Conservation (phyloP, 75 land plant genomes). For the Isoetes taiwanensis region DNA sequence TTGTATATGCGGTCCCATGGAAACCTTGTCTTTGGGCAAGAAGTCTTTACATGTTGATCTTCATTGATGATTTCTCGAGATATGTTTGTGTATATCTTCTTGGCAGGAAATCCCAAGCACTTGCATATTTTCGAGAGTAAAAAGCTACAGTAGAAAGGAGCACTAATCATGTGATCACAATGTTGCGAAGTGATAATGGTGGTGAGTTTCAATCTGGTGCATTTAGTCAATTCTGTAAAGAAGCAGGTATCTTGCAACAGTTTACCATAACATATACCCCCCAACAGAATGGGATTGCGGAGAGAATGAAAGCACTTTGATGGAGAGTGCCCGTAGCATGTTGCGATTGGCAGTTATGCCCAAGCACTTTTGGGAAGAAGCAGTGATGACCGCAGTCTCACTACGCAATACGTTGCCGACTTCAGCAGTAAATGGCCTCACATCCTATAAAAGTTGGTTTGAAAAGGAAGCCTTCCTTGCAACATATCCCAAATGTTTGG, state of each 20-base stretch:
- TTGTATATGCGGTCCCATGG: no score
- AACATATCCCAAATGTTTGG: not conserved
- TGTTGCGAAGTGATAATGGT: slow-evolving; percentile 17
- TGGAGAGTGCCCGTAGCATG: no score
- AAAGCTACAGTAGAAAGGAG: slow-evolving; percentile 17
- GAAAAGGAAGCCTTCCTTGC: not conserved
- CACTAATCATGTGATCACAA: slow-evolving; percentile 2
- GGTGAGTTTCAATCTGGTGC: no score
- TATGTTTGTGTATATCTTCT: no score
- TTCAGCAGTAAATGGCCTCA: not conserved
- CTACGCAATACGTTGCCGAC: not conserved
- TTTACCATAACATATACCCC: no score
- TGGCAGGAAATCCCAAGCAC: no score
- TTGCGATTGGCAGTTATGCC: not conserved
- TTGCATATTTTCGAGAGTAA: no score
- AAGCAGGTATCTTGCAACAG: slow-evolving; percentile 12
- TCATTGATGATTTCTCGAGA: slow-evolving; percentile 16
- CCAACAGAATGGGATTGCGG: not conserved
- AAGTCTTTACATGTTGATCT: no score
- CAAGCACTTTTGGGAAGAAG: not conserved
- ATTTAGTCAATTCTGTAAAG: no score
- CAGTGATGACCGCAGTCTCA: not conserved
- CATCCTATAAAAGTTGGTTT: not conserved
- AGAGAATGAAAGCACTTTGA: not conserved
- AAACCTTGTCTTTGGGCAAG: no score